Base-by-base conservation (phyloP, 345 rosid species). In the Salix suchowensis region DNA sequence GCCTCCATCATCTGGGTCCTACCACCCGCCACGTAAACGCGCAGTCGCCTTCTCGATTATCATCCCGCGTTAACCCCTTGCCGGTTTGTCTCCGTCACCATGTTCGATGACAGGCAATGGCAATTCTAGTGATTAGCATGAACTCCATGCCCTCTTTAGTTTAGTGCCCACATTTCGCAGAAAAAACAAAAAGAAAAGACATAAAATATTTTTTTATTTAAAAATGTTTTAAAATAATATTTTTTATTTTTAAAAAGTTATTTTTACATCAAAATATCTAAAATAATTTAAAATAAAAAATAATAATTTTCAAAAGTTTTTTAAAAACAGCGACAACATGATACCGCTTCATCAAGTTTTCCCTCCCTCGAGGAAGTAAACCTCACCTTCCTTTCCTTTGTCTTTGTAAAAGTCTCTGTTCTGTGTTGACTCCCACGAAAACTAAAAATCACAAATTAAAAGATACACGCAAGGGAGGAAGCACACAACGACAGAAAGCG, bases 301-400 rank as follows among this genome's bases (percentile, higher is more conserved):
- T 5, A 34, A 34, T 34, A 34, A 34, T 34, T 34, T 34, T 34
- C 37, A 34, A 34, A 34, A 0, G 37, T 34, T 34, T 34, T 34
- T 34, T 5, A 34, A 34, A 34, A 34, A 34, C 37, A 34, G 37
- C 24, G 44, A 42, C 61, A 75, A 30, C 16, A 71, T 21, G 28
- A 61, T 28, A n/a, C 58, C 14, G 16, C 75, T 6, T 70, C 77
- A 48, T 76, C 71, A 74, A 78, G 84, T 76, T 81, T 83, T 85
- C 87, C 85, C 77, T 78, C 80, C 39, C 40, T 32, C n/a, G 9
- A 2, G 21, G 18, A 4, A 7, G 13, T 71, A 4, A 5, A 4
- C 39, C 16, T 39, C 16, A 42, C 28, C 65, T 50, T 72, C 74
- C 46, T 71, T 81, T 60, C 14, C 70, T n/a, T 13, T 26, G 54